Percentiles rank a stretch among this genome's conserved stretches.
Evolutionary conservation across 768 basidiomycete species (phyloP).

Genomic region (Crassisporium funariophilum): DNA sequence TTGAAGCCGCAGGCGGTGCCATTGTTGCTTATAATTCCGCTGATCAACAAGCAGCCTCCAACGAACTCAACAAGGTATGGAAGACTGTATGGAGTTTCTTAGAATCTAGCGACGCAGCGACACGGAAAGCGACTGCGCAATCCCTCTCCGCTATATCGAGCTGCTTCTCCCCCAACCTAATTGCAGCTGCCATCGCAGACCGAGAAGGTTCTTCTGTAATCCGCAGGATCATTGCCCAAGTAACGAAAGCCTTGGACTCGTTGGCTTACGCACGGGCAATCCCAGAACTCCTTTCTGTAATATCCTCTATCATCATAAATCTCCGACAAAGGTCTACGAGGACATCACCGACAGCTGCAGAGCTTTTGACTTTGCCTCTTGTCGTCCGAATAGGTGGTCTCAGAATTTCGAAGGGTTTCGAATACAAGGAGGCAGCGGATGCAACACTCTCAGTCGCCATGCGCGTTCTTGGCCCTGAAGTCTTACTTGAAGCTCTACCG

Average conservation of each 20-base stretch:
- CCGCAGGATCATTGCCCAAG: constrained; percentile 61
- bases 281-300: constrained; percentile 75
- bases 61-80: constrained; percentile 69
- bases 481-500: constrained; percentile 72
- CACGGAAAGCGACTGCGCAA: constrained; percentile 64
- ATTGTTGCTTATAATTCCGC: constrained; percentile 64
- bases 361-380: constrained; percentile 67
- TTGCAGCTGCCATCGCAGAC: constrained; percentile 53
- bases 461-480: constrained; percentile 83
- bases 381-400: constrained; percentile 74
- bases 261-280: constrained; percentile 74
- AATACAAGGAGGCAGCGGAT: constrained; percentile 89
- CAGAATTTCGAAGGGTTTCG: constrained; percentile 79
- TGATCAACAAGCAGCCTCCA: constrained; percentile 50
- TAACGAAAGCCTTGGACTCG: constrained; percentile 69
- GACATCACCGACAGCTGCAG: constrained; percentile 58
- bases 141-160: constrained; percentile 64
- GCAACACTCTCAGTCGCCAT: constrained; percentile 77
- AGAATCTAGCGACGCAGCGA: constrained; percentile 63
- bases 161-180: constrained; percentile 70
- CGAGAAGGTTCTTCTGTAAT: constrained; percentile 55
- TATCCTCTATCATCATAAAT: constrained; percentile 67
- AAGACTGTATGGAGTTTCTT: constrained; percentile 76
- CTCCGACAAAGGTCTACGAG: constrained; percentile 52
- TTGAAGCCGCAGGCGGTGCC: constrained; percentile 71